phyloP scores from a whole-genome alignment of 2,329 filamentous ascomycete species.

The Pseudocercospora eumusae region DNA sequence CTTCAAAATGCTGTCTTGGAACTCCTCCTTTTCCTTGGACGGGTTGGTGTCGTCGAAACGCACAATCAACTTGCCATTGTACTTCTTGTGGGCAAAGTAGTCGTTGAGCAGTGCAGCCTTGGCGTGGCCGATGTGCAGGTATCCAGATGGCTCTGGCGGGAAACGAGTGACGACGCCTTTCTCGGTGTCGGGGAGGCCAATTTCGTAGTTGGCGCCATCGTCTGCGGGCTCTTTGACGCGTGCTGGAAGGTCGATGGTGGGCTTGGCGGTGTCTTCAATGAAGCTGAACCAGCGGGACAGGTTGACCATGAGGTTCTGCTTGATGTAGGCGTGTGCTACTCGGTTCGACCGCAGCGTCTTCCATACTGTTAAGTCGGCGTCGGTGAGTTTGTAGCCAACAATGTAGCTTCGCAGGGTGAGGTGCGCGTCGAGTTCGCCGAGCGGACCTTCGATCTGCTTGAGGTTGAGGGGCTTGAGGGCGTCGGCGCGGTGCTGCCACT shows the following conservation, averaged over 20 bases:
- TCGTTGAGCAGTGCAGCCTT: slow-evolving; percentile 93
- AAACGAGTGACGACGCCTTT: slow-evolving; percentile 91
- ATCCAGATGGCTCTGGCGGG: slow-evolving; percentile 91
- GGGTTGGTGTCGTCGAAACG: slow-evolving; percentile 98
- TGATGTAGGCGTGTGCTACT: slow-evolving; percentile 77
- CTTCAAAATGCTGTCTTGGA: slow-evolving; percentile 88
- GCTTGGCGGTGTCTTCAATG: slow-evolving; percentile 75
- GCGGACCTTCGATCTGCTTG: slow-evolving; percentile 72
- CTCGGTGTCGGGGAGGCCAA: slow-evolving; percentile 79
- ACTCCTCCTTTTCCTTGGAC: slow-evolving; percentile 95
- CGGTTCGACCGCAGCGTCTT: slow-evolving; percentile 79
- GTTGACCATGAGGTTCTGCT: slow-evolving; percentile 74
- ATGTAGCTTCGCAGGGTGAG: slow-evolving; percentile 84
- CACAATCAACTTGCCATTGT: slow-evolving; percentile 85
- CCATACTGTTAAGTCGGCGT: slow-evolving; percentile 81
- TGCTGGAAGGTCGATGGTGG: slow-evolving; percentile 59
- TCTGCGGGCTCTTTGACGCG: slow-evolving; percentile 62
- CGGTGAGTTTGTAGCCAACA: slow-evolving; percentile 74
- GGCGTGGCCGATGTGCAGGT: slow-evolving; percentile 92
- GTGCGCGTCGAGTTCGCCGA: slow-evolving; percentile 80
- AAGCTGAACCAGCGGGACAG: slow-evolving; percentile 84
- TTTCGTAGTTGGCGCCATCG: slow-evolving; percentile 84
- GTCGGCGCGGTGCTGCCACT: slow-evolving; percentile 59
- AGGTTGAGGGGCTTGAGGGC: slow-evolving; percentile 66
- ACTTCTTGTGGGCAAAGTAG: slow-evolving; percentile 93